Base-by-base conservation (phyloP, 1,284 basidiomycete species). In the Microbotryum silenes-acaulis region DNA sequence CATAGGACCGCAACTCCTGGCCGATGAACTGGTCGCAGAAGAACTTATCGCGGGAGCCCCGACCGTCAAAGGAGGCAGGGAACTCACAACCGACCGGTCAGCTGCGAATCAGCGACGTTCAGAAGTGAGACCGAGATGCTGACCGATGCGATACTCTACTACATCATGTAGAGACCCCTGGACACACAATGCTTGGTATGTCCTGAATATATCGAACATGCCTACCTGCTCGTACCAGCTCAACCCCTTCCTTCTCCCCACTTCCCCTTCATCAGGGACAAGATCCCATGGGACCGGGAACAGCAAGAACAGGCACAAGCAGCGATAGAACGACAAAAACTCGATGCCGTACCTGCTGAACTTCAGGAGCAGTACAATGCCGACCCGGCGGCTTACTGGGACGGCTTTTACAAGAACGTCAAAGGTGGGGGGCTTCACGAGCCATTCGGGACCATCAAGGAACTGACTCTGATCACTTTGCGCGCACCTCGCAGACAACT, bases 351-450 rank as follows among this genome's bases (percentile, higher is more conserved):
- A 3, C 61, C 66, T 18, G 51, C 55, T 20, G 62, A 71, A 37
- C 51, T 65, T 25, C 53, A 62, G 68, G 72, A 70, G 25, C 86
- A 83, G 67, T 86, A 87, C 72, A 88, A 90, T 73, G 80, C 83
- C 2, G 85, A 83, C 63, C 89, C 89, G 2, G 81, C 86, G 0
- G 81, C 78, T 60, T 82, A 86, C 72, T 93, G 91, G 91, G 87
- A 96, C 74, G 84, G 85, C 55, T 96, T 96, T 71, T 96, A 96
- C 79, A 85, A 86, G 68, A 81, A 80, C 64, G 91, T 93, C 70
- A 81, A 85, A 47, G 78, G 74, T 56, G 25, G 12, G 12, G 37
- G 12, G 3, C 37, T 16, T 1, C 37, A 16, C 9, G 14, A 42
- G 16, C 12, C 18, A 18, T 10, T 42, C 37, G 9, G 8, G 9